Evolutionary conservation across 495 filamentous ascomycete species (phyloP).

Genomic region (Penicillium diatomitis): DNA sequence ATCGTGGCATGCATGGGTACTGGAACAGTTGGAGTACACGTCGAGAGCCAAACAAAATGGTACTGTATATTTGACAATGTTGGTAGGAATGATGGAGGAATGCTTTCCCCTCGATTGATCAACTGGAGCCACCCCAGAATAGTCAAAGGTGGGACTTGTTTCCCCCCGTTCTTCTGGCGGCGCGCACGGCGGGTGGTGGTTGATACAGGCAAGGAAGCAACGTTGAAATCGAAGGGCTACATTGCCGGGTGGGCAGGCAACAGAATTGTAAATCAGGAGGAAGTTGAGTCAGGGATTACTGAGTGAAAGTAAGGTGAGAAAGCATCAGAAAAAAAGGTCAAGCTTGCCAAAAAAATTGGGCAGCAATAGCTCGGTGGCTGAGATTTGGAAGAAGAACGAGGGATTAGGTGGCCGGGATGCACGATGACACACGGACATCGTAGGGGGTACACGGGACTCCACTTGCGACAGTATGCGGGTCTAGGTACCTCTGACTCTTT

Average conservation of each 20-base stretch:
- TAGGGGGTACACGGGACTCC: conserved; percentile 13
- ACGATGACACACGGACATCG: neutral
- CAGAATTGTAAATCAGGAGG: neutral
- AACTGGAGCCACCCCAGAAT: neutral
- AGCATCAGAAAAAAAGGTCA: neutral
- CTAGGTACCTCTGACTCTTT: conserved; percentile 8
- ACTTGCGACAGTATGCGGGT: conserved; percentile 12
- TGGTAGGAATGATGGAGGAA: conserved; percentile 25
- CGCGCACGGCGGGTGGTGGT: neutral
- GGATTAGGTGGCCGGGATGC: conserved; percentile 17
- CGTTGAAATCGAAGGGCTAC: conserved; percentile 8
- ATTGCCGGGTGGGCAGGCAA: conserved; percentile 5
- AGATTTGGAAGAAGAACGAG: conserved; percentile 11
- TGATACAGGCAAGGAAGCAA: neutral
- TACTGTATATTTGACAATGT: conserved; percentile 1
- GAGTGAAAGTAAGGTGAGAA: neutral
- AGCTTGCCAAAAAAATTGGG: conserved; percentile 9
- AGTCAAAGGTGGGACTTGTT: neutral
- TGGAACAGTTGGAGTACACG: conserved; percentile 9
- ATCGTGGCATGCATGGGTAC: conserved; percentile 37
- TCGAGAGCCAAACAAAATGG: conserved; percentile 2
- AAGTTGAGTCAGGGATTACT: too few species aligned
- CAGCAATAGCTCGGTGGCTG: conserved; percentile 15
- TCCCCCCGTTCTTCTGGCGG: neutral
- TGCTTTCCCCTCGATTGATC: conserved; percentile 18